Conservation (phyloP, 2,329 filamentous ascomycete genomes). For the Venturia pyrina region DNA sequence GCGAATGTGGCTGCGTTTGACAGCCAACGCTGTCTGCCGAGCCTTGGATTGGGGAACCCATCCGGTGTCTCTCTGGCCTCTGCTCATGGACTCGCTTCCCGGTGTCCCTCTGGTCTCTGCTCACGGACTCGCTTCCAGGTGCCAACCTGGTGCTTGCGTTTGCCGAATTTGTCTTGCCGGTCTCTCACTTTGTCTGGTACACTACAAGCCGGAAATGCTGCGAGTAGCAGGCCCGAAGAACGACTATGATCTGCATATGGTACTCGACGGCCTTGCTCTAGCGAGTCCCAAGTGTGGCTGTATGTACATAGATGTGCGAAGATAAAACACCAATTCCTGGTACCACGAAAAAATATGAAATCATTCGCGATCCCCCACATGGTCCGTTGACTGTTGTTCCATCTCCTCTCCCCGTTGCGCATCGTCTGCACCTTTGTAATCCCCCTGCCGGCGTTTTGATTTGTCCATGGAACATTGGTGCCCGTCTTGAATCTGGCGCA, state of each 20-base stretch:
- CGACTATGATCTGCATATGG: neutral
- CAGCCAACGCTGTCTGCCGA: neutral
- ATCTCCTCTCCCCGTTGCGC: neutral
- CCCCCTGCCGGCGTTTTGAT: neutral
- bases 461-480: neutral
- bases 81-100: neutral
- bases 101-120: neutral
- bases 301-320: too few relatives aligned
- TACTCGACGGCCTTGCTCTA: neutral
- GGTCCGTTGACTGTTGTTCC: neutral
- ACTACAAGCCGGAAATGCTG: neutral
- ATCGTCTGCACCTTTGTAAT: neutral
- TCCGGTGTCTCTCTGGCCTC: neutral
- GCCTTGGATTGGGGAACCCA: neutral
- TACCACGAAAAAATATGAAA: neutral
- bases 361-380: neutral
- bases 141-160: neutral
- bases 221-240: neutral
- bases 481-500: neutral
- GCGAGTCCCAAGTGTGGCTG: neutral
- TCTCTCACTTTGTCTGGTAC: neutral
- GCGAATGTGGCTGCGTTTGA: slow-evolving; percentile 9
- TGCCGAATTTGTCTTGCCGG: neutral
- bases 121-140: neutral
- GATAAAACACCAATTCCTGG: neutral